Evolutionary conservation across 2,329 filamentous ascomycete species (phyloP), one percentile per base, ranked within the genome.

Genomic region (Aspergillus tanneri): DNA sequence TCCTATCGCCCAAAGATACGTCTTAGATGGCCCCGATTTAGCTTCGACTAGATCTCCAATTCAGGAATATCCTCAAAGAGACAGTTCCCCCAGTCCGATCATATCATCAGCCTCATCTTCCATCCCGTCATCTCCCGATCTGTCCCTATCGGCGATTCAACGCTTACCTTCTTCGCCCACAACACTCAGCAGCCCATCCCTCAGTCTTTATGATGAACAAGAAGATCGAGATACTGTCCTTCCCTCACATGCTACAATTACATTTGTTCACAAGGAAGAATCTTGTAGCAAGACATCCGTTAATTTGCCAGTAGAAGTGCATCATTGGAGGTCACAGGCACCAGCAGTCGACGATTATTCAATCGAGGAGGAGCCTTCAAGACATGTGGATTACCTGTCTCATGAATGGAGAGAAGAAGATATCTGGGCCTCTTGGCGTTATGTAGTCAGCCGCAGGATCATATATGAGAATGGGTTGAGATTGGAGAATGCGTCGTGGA

Each of bases 351-450:
- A 96, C 59, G 90, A 96, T 68, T 87, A 84, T 8, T 86, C 86
- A 9, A 77, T 95, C 28, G 81, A 84, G 53, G 78, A 77, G 25
- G 83, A 87, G 61, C 90, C 90, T 2, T 90, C 90, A 37, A 80
- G 90, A 56, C 90, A 96, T 71, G 91, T 96, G n/a, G 91, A 96
- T 71, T 96, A 96, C 65, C 80, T 96, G 38, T 95, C 91, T 14
- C 88, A 97, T 65, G 84, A 92, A 53, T 96, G 92, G 89, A 84
- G 82, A 54, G 90, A 96, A 70, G 91, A 97, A 69, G 92, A 99
- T 70, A 95, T 97, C 21, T 97, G 91, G 91, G 86, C 88, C 5
- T 96, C 92, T 1, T 97, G 93, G 93, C 85, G 90, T 65, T 93
- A 95, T 66, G 89, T 97, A 59, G 84, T 91, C 12, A 85, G 87